Evolutionary conservation across 768 basidiomycete genomes (phyloP), one percentile per base, ranked within the genome.

Genomic region (Roridomyces roridus): DNA sequence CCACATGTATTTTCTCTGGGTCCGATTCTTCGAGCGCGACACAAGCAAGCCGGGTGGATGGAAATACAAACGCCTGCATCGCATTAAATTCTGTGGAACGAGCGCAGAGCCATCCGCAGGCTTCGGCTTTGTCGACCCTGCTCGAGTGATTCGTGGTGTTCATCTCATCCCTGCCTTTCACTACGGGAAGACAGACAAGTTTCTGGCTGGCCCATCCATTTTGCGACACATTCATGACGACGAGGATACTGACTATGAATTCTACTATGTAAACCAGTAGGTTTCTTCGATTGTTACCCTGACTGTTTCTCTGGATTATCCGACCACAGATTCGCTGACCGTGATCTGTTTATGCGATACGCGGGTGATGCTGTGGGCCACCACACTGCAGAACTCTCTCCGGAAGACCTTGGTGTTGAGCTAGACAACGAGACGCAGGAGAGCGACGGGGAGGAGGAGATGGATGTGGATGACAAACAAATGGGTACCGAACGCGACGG

Each of bases 291-390:
- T 9, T 21, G 11, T 7, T 37, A 5, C n/a, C 7, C 9, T 3
- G 8, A 43, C 1, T 25, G 24, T 15, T 18, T 4, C 37, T 37
- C 12, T 18, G 43, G n/a, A 40, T 4, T 8, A 34, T 15, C 15
- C 4, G 7, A 8, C n/a, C n/a, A n/a, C 7, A 34, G 31, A 8
- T 34, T 34, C 31, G 53, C 10, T 37, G 43, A 46, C 36, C 28
- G 51, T 4, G 51, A 53, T 21, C 43, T 53, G 51, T 43, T 45
- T 12, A 45, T 53, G 43, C 21, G 52, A 8, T 54, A 54, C 11
- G 26, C 35, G 17, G 44, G 23, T 1, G 36, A 23, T 1, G 52
- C 25, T 10, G 35, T 46, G 1, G 52, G 52, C 0, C 52, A 54
- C 7, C 31, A 34, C 31, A 34, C 31, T 2, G 31, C 31, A 3